Evolutionary conservation across 768 basidiomycete species (phyloP).

Genomic region (Trametopsis cervina): DNA sequence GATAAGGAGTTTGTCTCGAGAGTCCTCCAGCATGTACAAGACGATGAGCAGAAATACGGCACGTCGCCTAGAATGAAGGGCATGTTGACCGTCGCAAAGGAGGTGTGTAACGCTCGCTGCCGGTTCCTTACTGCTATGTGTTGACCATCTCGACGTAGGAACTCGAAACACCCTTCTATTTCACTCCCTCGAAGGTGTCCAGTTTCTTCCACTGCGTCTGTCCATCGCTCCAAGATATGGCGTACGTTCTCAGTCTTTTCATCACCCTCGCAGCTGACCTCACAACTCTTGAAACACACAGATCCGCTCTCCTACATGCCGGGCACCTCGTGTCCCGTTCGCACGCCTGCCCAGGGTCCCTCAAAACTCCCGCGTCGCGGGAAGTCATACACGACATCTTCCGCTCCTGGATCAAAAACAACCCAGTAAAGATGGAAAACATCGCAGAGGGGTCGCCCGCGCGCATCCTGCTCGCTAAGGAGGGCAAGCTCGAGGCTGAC

Average conservation of each 20-base stretch:
- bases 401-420: slow-evolving; percentile 73
- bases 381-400: slow-evolving; percentile 73
- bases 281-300: no score
- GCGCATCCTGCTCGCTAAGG: slow-evolving; percentile 56
- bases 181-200: slow-evolving; percentile 75
- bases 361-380: slow-evolving; percentile 82
- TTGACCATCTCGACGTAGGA: slow-evolving; percentile 44
- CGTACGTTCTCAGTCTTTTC: slow-evolving; percentile 40
- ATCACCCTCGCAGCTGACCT: neutral
- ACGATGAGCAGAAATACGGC: slow-evolving; percentile 58
- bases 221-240: slow-evolving; percentile 67
- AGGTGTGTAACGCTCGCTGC: slow-evolving; percentile 41
- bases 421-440: slow-evolving; percentile 83
- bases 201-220: slow-evolving; percentile 77
- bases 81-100: slow-evolving; percentile 87
- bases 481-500: slow-evolving; percentile 60
- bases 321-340: slow-evolving; percentile 85
- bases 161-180: slow-evolving; percentile 73
- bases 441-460: slow-evolving; percentile 71
- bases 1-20: slow-evolving; percentile 64
- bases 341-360: slow-evolving; percentile 80
- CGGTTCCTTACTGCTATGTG: neutral
- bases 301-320: slow-evolving; percentile 84
- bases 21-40: slow-evolving; percentile 67
- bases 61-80: slow-evolving; percentile 87